These are phyloP conservation scores for Lachnellula arida DNA, from an alignment of 2,329 filamentous ascomycete species.

Conservation along the genomic window DNA sequence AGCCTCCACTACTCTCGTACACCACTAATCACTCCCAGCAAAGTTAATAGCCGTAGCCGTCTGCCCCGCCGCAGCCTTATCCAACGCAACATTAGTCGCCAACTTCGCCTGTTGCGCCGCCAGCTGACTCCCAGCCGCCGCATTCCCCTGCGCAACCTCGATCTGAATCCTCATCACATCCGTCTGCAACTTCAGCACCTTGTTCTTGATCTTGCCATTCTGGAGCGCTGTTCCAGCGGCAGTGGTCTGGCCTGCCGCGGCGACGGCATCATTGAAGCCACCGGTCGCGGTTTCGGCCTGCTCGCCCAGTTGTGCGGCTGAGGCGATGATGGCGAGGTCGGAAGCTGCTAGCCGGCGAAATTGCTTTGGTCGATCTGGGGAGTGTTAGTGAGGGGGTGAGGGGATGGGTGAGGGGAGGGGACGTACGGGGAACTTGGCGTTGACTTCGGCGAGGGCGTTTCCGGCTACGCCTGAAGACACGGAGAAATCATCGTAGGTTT, in stretches of 20 bases:
- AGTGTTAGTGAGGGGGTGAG: not conserved
- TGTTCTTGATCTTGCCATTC: constrained; percentile 57
- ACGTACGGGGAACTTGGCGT: constrained; percentile 49
- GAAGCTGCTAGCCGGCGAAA: constrained; percentile 40
- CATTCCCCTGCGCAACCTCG: constrained; percentile 45
- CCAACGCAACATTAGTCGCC: constrained; percentile 45
- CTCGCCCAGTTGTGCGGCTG: constrained; percentile 48
- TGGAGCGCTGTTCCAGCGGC: constrained; percentile 44
- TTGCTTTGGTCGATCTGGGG: constrained; percentile 40
- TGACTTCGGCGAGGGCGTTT: constrained; percentile 49
- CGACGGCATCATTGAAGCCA: constrained; percentile 51
- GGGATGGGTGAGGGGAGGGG: not conserved
- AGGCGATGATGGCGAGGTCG: constrained; percentile 46
- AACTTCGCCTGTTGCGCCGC: constrained; percentile 47
- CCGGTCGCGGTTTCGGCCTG: constrained; percentile 44
- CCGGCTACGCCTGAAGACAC: constrained; percentile 48
- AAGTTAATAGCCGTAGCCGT: constrained; percentile 21
- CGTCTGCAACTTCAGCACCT: constrained; percentile 53
- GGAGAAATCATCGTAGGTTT: constrained; percentile 36
- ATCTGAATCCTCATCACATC: constrained; percentile 48
- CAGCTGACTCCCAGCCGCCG: constrained; percentile 40
- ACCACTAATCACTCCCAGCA: constrained; percentile 6
- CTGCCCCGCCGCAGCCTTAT: constrained; percentile 34
- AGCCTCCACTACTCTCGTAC: too few relatives aligned
- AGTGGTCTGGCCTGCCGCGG: constrained; percentile 37